These are phyloP conservation scores for Fusarium sp. DNA, from an alignment of 2,329 filamentous ascomycete genomes.

Conservation along the genomic window DNA sequence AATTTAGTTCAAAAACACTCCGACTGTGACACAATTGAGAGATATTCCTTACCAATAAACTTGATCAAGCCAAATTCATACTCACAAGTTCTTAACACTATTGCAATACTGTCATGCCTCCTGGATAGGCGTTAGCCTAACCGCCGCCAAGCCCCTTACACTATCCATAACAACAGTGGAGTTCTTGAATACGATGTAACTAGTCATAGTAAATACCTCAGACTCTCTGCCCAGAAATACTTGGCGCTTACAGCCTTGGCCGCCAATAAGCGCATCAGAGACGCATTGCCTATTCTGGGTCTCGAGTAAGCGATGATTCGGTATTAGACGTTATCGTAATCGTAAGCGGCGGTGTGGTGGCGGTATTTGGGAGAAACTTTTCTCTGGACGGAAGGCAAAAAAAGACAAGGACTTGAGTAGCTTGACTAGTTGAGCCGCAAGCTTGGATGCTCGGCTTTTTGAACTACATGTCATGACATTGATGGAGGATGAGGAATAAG, in stretches of 20 bases:
- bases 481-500: neutral
- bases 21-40: neutral
- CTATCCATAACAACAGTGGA: neutral
- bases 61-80: neutral
- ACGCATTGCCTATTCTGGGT: slow-evolving; percentile 26
- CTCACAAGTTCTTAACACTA: neutral
- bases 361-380: neutral
- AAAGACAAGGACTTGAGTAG: slow-evolving; percentile 20
- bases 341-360: neutral
- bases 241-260: slow-evolving; percentile 17
- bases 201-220: slow-evolving; percentile 21
- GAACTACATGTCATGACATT: neutral
- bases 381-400: slow-evolving; percentile 5
- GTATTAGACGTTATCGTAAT: neutral
- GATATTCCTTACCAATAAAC: neutral
- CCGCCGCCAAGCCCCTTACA: neutral
- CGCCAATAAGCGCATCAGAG: slow-evolving; percentile 23
- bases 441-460: neutral
- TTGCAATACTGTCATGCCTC: neutral
- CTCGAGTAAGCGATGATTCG: slow-evolving; percentile 17
- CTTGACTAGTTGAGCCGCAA: slow-evolving; percentile 33
- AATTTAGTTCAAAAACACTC: too few species aligned
- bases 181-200: slow-evolving; percentile 10
- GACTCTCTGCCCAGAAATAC: neutral
- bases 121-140: neutral